Conservation (phyloP, 2,329 filamentous ascomycete species). For the Arthrobotrys conoides region DNA sequence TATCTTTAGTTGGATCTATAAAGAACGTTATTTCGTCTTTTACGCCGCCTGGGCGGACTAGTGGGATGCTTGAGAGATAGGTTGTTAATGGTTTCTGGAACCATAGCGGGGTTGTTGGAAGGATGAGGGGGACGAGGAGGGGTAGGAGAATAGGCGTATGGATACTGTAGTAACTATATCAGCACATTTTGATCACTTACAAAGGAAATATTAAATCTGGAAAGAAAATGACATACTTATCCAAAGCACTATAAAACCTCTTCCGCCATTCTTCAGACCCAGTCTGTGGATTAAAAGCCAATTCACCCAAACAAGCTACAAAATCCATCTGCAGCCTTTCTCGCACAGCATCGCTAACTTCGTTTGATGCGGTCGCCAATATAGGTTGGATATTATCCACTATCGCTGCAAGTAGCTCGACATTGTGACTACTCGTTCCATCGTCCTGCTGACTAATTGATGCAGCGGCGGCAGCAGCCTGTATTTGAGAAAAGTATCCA, state of each 20-base stretch:
- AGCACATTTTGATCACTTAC: constrained; percentile 28
- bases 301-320: constrained; percentile 63
- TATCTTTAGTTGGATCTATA: constrained; percentile 52
- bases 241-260: constrained; percentile 59
- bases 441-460: constrained; percentile 11
- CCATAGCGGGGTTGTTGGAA: constrained; percentile 59
- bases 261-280: constrained; percentile 56
- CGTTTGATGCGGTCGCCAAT: constrained; percentile 46
- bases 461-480: constrained; percentile 23
- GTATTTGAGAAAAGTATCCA: constrained; percentile 54
- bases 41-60: constrained; percentile 61
- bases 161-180: constrained; percentile 48
- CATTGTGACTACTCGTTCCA: constrained; percentile 5
- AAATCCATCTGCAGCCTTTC: constrained; percentile 63
- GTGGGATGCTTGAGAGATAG: constrained; percentile 62
- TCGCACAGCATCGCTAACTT: constrained; percentile 58
- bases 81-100: constrained; percentile 61
- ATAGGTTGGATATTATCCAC: constrained; percentile 40
- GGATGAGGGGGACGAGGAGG: constrained; percentile 62
- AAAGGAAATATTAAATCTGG: background rate
- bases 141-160: constrained; percentile 61
- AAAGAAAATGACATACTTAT: constrained; percentile 57
- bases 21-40: constrained; percentile 64
- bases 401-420: constrained; percentile 36
- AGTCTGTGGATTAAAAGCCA: constrained; percentile 62